phyloP scores from a whole-genome alignment of 495 filamentous ascomycete genomes.

The Aspergillus haitiensis region DNA sequence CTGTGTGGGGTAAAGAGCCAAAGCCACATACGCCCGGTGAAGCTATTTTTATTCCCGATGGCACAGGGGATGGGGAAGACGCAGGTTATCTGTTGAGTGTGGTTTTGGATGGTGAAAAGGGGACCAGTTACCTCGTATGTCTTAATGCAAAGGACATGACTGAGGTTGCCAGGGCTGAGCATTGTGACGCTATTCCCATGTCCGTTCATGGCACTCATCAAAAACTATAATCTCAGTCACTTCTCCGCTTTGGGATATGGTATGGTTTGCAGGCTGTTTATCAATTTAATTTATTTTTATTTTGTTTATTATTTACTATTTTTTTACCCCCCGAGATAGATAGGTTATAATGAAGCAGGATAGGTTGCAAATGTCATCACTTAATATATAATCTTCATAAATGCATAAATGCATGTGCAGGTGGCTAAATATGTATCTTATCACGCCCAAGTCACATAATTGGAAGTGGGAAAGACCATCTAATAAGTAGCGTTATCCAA shows the following conservation, averaged over 20 bases:
- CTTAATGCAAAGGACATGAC: constrained; percentile 18
- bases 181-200: constrained; percentile 6
- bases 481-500: constrained; percentile 40
- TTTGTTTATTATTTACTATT: too few relatives aligned
- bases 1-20: constrained; percentile 9
- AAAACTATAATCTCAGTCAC: not conserved
- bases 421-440: too few relatives aligned
- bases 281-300: too few relatives aligned
- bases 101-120: constrained; percentile 20
- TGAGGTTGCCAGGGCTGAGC: constrained; percentile 18
- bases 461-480: not conserved
- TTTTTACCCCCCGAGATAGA: too few relatives aligned
- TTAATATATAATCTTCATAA: too few relatives aligned
- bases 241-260: too few relatives aligned
- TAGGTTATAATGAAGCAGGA: too few relatives aligned
- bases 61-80: constrained; percentile 10
- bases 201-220: constrained; percentile 16
- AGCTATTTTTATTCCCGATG: constrained; percentile 21
- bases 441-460: too few relatives aligned
- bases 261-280: too few relatives aligned
- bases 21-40: constrained; percentile 20
- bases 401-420: too few relatives aligned
- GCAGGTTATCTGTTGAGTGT: constrained; percentile 21
- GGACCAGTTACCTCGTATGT: constrained; percentile 20
- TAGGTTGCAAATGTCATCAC: too few relatives aligned